Percentiles rank a stretch among this genome's conserved stretches.
These are phyloP conservation scores for Raffaelea deltoideospora DNA, from an alignment of 2,329 filamentous ascomycete species.

Conservation along the genomic window DNA sequence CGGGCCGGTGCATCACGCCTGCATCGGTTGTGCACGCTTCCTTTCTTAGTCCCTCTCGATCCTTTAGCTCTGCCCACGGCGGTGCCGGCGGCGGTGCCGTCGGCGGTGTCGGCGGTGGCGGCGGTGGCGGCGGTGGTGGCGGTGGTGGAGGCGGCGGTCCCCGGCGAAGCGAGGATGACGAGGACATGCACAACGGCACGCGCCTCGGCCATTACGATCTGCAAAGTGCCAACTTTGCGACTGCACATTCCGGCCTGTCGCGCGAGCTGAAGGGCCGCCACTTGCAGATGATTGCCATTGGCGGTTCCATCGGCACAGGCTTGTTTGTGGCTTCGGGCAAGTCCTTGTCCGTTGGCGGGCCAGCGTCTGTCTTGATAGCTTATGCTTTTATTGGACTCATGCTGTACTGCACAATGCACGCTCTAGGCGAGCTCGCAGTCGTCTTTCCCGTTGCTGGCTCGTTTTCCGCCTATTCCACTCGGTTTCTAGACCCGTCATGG, in stretches of 20 bases:
- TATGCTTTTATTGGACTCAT: constrained; percentile 69
- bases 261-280: constrained; percentile 71
- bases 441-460: constrained; percentile 83
- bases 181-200: constrained; percentile 9
- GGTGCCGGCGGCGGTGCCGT: constrained; percentile 1
- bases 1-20: constrained; percentile 31
- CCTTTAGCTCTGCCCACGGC: neutral
- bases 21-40: constrained; percentile 19
- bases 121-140: neutral
- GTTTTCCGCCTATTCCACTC: constrained; percentile 81
- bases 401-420: constrained; percentile 85
- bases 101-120: constrained; percentile 1
- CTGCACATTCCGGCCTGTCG: constrained; percentile 59
- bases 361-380: constrained; percentile 63
- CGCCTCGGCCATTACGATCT: constrained; percentile 36
- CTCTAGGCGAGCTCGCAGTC: constrained; percentile 81
- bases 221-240: constrained; percentile 50
- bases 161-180: neutral
- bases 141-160: neutral
- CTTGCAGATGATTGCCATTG: constrained; percentile 95
- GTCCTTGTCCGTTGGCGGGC: constrained; percentile 57
- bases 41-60: no score
- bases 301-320: constrained; percentile 80
- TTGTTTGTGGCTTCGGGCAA: constrained; percentile 73
- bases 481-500: constrained; percentile 88